Evolutionary conservation across 1,284 basidiomycete species (phyloP).

Genomic region (Sparassis latifolia): DNA sequence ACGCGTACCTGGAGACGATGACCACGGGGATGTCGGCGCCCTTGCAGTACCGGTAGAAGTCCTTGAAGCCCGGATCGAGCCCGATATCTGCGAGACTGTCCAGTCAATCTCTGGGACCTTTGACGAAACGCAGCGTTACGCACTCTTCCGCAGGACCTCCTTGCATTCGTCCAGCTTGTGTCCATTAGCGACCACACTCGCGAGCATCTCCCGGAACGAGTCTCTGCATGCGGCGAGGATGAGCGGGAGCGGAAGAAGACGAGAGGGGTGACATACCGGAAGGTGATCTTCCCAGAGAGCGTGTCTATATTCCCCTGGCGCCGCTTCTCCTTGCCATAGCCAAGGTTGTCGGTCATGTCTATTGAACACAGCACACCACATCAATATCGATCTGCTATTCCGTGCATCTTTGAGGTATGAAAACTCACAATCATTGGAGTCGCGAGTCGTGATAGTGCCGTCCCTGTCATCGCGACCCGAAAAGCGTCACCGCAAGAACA

Average conservation of each 20-base stretch:
- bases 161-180: conserved; percentile 79
- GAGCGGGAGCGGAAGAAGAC: not conserved
- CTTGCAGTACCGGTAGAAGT: conserved; percentile 81
- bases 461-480: conserved; percentile 47
- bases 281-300: conserved; percentile 58
- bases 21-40: conserved; percentile 76
- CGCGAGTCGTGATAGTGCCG: conserved; percentile 86
- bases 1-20: conserved; percentile 79
- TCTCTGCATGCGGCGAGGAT: conserved; percentile 41
- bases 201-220: conserved; percentile 74
- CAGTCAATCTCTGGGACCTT: too few relatives aligned
- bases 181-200: conserved; percentile 60
- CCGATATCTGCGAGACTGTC: conserved; percentile 55
- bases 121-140: conserved; percentile 1
- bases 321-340: conserved; percentile 64
- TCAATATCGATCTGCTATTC: conserved; percentile 2
- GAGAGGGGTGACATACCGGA: conserved; percentile 47
- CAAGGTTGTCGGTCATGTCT: conserved; percentile 77
- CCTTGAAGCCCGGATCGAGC: conserved; percentile 83
- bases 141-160: conserved; percentile 49
- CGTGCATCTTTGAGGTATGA: too few relatives aligned
- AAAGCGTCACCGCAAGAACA: not conserved
- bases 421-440: conserved; percentile 83
- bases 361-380: conserved; percentile 2
- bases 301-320: conserved; percentile 69